These are phyloP conservation scores for Quambalaria eucalypti DNA, from an alignment of 1,284 basidiomycete species.

Conservation along the genomic window DNA sequence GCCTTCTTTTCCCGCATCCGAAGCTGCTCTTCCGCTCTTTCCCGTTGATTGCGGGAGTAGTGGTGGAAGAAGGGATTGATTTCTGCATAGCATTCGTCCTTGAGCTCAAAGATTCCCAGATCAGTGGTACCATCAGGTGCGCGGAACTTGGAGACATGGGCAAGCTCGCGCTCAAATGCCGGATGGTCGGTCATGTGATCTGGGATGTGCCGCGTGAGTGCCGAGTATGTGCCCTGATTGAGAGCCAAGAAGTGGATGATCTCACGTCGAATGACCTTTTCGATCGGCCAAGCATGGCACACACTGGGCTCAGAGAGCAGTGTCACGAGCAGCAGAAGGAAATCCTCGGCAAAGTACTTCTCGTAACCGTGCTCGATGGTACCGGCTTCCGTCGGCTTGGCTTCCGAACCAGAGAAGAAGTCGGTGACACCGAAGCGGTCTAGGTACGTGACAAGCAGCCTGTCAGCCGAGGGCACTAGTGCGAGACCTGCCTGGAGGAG, in stretches of 20 bases:
- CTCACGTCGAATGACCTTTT: constrained; percentile 66
- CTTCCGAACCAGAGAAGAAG: constrained; percentile 56
- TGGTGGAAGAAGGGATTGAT: constrained; percentile 95
- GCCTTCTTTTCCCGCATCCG: constrained; percentile 61
- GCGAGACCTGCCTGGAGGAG: constrained; percentile 66
- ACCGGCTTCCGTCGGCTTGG: background rate
- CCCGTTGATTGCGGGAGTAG: constrained; percentile 86
- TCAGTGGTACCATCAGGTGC: constrained; percentile 69
- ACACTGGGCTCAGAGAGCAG: constrained; percentile 74
- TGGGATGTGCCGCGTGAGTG: constrained; percentile 80
- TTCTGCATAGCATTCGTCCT: constrained; percentile 71
- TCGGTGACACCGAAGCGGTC: constrained; percentile 75
- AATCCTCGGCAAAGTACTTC: constrained; percentile 81
- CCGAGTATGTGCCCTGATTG: constrained; percentile 79
- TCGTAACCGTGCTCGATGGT: constrained; percentile 55
- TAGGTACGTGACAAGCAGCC: constrained; percentile 73
- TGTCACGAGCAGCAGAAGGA: constrained; percentile 77
- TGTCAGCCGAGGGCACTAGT: constrained; percentile 68
- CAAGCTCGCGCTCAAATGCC: constrained; percentile 71
- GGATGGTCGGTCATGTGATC: constrained; percentile 80
- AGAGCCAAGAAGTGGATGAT: constrained; percentile 84
- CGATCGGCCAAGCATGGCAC: constrained; percentile 63
- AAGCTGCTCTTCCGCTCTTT: constrained; percentile 79
- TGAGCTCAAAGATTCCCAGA: constrained; percentile 76
- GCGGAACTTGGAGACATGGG: constrained; percentile 71